These are phyloP conservation scores for Aureobasidium sp. DNA, from an alignment of 2,329 filamentous ascomycete species.

Conservation along the genomic window DNA sequence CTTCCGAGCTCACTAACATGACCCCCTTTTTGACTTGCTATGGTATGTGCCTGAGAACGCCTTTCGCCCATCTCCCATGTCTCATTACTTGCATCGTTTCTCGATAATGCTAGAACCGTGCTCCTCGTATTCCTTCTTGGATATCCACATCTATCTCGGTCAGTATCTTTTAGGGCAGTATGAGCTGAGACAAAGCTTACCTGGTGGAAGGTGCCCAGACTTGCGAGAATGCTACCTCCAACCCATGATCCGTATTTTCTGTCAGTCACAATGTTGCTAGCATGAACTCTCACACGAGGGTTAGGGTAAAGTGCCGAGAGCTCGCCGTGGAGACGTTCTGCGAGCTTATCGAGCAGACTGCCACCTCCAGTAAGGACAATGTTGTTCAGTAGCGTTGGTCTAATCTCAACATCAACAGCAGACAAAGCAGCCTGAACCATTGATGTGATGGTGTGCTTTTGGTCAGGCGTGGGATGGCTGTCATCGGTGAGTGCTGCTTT, in stretches of 20 bases:
- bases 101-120: conserved; percentile 85
- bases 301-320: conserved; percentile 75
- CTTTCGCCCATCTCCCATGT: background rate
- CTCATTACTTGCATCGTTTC: conserved; percentile 77
- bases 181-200: conserved; percentile 16
- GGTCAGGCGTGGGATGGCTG: conserved; percentile 47
- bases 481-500: conserved; percentile 57
- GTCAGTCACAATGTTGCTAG: conserved; percentile 79
- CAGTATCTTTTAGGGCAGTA: background rate
- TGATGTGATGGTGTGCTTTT: conserved; percentile 70
- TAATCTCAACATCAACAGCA: conserved; percentile 81
- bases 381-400: conserved; percentile 75
- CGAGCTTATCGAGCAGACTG: conserved; percentile 83
- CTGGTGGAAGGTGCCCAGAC: conserved; percentile 94
- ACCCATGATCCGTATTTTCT: conserved; percentile 92
- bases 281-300: conserved; percentile 79
- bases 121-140: conserved; percentile 94
- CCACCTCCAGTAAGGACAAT: conserved; percentile 89
- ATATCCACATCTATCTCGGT: conserved; percentile 73
- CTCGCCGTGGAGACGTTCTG: conserved; percentile 81
- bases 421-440: conserved; percentile 71
- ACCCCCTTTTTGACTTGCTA: background rate
- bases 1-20: background rate
- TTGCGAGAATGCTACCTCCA: conserved; percentile 90
- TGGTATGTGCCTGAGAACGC: conserved; percentile 9